A percentile compares a stretch with the other conserved stretches of the same genome.
These are phyloP conservation scores for Phytophthora idaei DNA, from an alignment of 352 stramenopile species.

Conservation along the genomic window DNA sequence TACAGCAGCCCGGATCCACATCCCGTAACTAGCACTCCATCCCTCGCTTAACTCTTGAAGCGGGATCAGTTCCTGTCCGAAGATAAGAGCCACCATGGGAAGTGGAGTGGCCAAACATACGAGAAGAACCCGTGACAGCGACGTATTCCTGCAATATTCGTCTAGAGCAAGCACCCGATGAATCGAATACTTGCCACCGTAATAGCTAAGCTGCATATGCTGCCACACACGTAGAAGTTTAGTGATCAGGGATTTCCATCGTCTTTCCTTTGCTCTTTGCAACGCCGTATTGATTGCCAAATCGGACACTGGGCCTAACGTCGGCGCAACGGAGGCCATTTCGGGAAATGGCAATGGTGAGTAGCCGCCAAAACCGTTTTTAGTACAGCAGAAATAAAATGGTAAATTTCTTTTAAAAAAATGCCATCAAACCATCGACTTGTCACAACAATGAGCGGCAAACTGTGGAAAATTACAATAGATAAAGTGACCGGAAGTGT, in stretches of 20 bases:
- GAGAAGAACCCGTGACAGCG: constrained; percentile 3
- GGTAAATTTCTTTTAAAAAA: too few species aligned
- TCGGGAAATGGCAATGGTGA: background rate
- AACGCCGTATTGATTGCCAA: background rate
- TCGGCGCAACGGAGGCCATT: background rate
- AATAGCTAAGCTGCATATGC: constrained; percentile 35
- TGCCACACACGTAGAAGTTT: background rate
- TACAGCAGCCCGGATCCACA: constrained; percentile 27
- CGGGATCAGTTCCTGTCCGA: constrained; percentile 21
- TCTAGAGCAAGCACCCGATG: constrained; percentile 29
- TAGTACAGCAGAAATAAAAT: background rate
- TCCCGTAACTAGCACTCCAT: constrained; percentile 19
- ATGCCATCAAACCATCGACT: too few species aligned
- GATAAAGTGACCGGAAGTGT: too few species aligned
- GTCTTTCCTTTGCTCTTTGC: background rate
- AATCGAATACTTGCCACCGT: constrained; percentile 34
- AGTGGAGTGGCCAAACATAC: constrained; percentile 18
- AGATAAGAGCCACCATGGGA: constrained; percentile 20
- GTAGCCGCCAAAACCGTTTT: background rate
- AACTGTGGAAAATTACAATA: too few species aligned
- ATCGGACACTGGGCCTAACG: background rate
- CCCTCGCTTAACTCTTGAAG: constrained; percentile 19
- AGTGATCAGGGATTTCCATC: background rate
- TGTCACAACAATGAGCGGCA: too few species aligned
- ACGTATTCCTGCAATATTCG: constrained; percentile 22